Evolutionary conservation across 148 eudicot species (phyloP).

Genomic region (Euryodendron excelsum): DNA sequence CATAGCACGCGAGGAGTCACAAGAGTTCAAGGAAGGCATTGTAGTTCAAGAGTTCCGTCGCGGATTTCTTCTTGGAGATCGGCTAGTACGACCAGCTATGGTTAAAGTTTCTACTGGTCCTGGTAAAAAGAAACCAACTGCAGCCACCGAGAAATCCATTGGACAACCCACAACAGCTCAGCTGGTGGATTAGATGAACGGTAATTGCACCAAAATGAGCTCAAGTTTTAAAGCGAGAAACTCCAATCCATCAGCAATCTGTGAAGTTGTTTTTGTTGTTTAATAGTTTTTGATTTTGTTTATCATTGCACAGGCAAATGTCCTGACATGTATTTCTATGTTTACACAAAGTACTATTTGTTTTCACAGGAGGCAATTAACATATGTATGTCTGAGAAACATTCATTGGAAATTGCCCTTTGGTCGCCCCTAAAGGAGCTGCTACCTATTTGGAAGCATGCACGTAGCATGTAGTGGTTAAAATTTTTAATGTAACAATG

Average conservation of each 20-base stretch:
- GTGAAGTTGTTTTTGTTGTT: conserved; percentile 11
- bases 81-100: conserved; percentile 83
- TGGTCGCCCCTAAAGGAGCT: background rate
- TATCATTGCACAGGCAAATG: background rate
- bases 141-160: conserved; percentile 21
- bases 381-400: background rate
- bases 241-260: background rate
- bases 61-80: conserved; percentile 74
- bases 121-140: conserved; percentile 35
- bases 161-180: conserved; percentile 46
- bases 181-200: conserved; percentile 41
- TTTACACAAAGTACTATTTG: background rate
- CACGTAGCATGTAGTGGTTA: background rate
- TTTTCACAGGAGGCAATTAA: background rate
- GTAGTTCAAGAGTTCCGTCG: conserved; percentile 74
- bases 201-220: conserved; percentile 10
- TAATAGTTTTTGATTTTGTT: background rate
- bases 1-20: conserved; percentile 80
- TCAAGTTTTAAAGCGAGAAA: background rate
- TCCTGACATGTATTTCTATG: conserved; percentile 9
- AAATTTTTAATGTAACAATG: background rate
- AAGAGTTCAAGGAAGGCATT: conserved; percentile 77
- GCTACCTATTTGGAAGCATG: background rate
- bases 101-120: conserved; percentile 91
- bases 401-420: background rate